These are phyloP conservation scores for Salvia hispanica DNA, from an alignment of 257 asterid species.

Conservation along the genomic window DNA sequence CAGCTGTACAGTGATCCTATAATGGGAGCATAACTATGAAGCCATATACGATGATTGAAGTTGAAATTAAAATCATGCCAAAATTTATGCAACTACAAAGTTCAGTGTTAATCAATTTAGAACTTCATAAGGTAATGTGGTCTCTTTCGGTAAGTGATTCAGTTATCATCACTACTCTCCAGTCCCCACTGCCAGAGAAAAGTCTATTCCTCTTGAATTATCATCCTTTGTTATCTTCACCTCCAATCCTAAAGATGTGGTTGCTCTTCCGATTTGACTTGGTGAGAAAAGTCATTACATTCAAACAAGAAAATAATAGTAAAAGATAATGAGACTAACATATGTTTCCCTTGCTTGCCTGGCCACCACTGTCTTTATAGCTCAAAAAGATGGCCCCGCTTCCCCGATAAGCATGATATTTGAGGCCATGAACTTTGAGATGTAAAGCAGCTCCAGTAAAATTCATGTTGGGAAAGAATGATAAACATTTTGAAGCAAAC, in stretches of 20 bases:
- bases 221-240: slow-evolving; percentile 10
- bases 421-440: slow-evolving; percentile 86
- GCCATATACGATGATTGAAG: not conserved
- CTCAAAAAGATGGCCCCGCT: slow-evolving; percentile 69
- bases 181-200: not conserved
- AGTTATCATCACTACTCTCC: not conserved
- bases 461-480: slow-evolving; percentile 14
- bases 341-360: slow-evolving; percentile 53
- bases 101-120: not conserved
- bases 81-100: slow-evolving; percentile 10
- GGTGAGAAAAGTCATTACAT: slow-evolving; percentile 9
- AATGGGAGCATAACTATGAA: not conserved
- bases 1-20: slow-evolving; percentile 2
- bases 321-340: slow-evolving; percentile 1
- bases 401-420: slow-evolving; percentile 78
- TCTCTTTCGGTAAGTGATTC: slow-evolving; percentile 3
- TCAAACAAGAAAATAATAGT: slow-evolving; percentile 13
- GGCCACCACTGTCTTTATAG: slow-evolving; percentile 64
- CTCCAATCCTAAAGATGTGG: slow-evolving; percentile 2
- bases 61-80: not conserved
- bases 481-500: not conserved
- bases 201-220: slow-evolving; percentile 1
- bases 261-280: not conserved
- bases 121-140: not conserved
- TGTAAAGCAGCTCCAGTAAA: slow-evolving; percentile 82